These are phyloP conservation scores for Cyberlindnera euphorbiae DNA, from an alignment of 805 yeast species.

Conservation along the genomic window DNA sequence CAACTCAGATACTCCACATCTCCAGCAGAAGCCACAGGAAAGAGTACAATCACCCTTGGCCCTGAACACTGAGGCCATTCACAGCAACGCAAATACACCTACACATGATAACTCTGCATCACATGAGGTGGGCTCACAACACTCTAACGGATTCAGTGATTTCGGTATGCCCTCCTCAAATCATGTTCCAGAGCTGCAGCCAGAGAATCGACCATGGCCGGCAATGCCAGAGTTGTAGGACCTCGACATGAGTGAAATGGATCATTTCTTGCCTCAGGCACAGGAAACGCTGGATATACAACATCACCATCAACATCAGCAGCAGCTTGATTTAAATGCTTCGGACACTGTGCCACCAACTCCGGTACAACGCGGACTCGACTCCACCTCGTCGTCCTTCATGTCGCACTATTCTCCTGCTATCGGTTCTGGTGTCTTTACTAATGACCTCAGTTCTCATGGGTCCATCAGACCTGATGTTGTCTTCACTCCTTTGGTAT, in stretches of 20 bases:
- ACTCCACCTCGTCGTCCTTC: constrained; percentile 6
- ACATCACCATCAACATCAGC: no score
- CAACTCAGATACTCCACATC: constrained; percentile 7
- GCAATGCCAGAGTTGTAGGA: constrained; percentile 8
- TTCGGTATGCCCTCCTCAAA: no score
- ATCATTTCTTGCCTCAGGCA: constrained; percentile 10
- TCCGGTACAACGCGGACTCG: not conserved
- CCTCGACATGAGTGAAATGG: constrained; percentile 7
- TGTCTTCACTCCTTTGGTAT: constrained; percentile 69
- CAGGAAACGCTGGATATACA: constrained; percentile 1
- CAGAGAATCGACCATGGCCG: constrained; percentile 2
- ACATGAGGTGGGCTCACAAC: no score
- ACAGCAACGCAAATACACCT: no score
- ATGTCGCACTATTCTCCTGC: constrained; percentile 19
- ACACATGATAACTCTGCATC: no score
- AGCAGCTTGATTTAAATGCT: no score
- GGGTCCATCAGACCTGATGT: constrained; percentile 51
- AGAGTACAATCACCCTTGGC: no score
- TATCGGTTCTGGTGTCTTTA: constrained; percentile 6
- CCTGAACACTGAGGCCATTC: not conserved
- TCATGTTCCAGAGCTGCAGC: not conserved
- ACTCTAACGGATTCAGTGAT: no score
- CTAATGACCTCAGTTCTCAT: constrained; percentile 3
- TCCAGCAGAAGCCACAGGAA: no score
- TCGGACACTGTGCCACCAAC: not conserved